Conservation (phyloP, 345 rosid genomes). For the Syzygium aromaticum region DNA sequence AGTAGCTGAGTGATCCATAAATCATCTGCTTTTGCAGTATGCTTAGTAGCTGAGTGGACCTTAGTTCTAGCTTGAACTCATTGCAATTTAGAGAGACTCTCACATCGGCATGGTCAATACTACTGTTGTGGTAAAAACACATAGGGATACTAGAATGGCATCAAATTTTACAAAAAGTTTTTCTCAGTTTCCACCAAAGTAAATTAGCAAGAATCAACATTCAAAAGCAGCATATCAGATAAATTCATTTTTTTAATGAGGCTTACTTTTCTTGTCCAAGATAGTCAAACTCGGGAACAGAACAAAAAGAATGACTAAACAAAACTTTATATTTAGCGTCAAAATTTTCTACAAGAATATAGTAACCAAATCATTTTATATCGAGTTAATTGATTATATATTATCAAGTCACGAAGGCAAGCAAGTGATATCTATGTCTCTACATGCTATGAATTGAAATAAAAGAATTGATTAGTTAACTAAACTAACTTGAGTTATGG, state of each 20-base stretch:
- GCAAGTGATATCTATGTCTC: not conserved
- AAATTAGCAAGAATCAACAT: too few species aligned
- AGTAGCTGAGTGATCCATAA: not conserved
- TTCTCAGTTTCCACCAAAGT: not conserved
- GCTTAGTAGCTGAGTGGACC: not conserved
- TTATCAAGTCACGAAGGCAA: not conserved
- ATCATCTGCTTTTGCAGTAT: not conserved
- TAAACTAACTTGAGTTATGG: not conserved
- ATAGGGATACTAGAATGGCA: not conserved
- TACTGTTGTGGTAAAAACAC: not conserved
- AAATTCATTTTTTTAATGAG: too few species aligned
- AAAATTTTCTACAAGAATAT: not conserved
- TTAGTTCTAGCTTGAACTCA: not conserved
- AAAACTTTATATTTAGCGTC: not conserved
- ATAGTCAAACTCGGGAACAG: too few species aligned
- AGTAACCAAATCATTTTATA: accelerated
- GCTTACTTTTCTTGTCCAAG: too few species aligned
- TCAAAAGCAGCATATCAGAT: accelerated
- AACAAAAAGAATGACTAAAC: not conserved
- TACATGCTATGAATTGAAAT: not conserved
- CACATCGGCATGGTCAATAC: accelerated
- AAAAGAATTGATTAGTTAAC: not conserved
- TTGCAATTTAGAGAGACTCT: not conserved
- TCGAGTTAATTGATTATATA: not conserved
- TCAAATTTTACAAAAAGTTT: accelerated